These are phyloP conservation scores for Trametes pubescens DNA, from an alignment of 1,284 basidiomycete species.

Conservation along the genomic window DNA sequence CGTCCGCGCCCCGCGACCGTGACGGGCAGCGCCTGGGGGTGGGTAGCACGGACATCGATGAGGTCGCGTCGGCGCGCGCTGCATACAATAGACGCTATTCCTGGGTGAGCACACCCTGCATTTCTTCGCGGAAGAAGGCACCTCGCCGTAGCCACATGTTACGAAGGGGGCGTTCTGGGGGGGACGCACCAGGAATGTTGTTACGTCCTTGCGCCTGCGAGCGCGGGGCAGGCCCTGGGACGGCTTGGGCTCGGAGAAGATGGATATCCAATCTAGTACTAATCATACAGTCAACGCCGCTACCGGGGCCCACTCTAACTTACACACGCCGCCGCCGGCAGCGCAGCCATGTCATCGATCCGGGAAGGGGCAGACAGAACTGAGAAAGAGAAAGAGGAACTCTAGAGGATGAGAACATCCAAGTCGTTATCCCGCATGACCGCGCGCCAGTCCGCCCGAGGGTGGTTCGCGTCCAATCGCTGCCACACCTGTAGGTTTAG, in stretches of 20 bases:
- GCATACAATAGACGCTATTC: slow-evolving; percentile 10
- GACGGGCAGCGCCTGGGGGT: slow-evolving; percentile 13
- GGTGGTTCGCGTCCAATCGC: slow-evolving; percentile 47
- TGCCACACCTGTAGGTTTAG: slow-evolving; percentile 47
- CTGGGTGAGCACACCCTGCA: slow-evolving; percentile 13
- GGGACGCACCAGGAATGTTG: slow-evolving; percentile 9
- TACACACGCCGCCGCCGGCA: slow-evolving; percentile 29
- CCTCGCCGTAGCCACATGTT: slow-evolving; percentile 27
- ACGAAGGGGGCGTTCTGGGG: slow-evolving; percentile 15
- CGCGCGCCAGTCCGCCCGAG: slow-evolving; percentile 48
- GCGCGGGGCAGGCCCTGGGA: background rate
- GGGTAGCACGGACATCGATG: slow-evolving; percentile 14
- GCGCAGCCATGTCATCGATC: slow-evolving; percentile 21
- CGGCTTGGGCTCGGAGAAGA: slow-evolving; percentile 15
- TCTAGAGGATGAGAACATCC: slow-evolving; percentile 44
- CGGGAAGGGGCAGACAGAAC: background rate
- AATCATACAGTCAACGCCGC: slow-evolving; percentile 26
- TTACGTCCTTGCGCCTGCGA: slow-evolving; percentile 22
- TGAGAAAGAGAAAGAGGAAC: background rate
- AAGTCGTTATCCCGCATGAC: slow-evolving; percentile 51
- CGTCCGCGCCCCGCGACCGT: background rate
- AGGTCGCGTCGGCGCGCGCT: slow-evolving; percentile 6
- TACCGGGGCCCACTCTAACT: slow-evolving; percentile 26
- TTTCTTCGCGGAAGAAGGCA: slow-evolving; percentile 20
- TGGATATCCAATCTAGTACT: slow-evolving; percentile 25